Evolutionary conservation across 1,284 basidiomycete species (phyloP).

Genomic region (Trichosporon ovoides): DNA sequence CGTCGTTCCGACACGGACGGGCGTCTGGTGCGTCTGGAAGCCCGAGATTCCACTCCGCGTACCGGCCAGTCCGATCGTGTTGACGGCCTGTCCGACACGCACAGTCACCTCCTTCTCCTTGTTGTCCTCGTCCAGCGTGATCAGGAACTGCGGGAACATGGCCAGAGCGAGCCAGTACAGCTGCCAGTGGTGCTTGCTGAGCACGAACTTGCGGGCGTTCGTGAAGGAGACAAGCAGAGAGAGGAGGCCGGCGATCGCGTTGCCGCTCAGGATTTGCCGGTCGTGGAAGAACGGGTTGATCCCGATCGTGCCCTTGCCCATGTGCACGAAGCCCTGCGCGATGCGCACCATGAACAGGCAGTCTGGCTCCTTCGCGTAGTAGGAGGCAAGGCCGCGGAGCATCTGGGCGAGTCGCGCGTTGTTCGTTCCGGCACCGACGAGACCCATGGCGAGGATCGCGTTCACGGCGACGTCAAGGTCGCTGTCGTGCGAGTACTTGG

Average conservation of each 20-base stretch:
- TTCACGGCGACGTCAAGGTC: conserved; percentile 94
- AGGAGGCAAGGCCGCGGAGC: conserved; percentile 90
- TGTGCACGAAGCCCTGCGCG: conserved; percentile 92
- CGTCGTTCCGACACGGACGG: conserved; percentile 86
- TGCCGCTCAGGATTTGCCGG: conserved; percentile 79
- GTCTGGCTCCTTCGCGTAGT: conserved; percentile 96
- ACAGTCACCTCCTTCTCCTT: conserved; percentile 81
- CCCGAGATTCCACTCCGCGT: conserved; percentile 44
- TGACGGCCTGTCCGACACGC: conserved; percentile 77
- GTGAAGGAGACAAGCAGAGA: conserved; percentile 87
- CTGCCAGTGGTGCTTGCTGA: conserved; percentile 98
- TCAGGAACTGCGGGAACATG: conserved; percentile 98
- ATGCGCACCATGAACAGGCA: conserved; percentile 95
- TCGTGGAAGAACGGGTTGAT: conserved; percentile 97
- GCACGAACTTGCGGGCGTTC: conserved; percentile 82
- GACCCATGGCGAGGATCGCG: conserved; percentile 97
- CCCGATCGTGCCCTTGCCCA: conserved; percentile 99
- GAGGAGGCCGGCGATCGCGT: conserved; percentile 86
- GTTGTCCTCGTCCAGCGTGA: conserved; percentile 89
- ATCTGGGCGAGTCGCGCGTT: conserved; percentile 97
- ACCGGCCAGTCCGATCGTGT: conserved; percentile 48
- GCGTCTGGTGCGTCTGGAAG: conserved; percentile 96
- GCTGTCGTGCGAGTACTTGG: conserved; percentile 99
- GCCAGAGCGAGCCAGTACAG: conserved; percentile 88
- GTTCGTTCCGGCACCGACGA: conserved; percentile 96